Conservation (phyloP, 2,329 filamentous ascomycete species). For the Paracorniculantispora psalliotae region DNA sequence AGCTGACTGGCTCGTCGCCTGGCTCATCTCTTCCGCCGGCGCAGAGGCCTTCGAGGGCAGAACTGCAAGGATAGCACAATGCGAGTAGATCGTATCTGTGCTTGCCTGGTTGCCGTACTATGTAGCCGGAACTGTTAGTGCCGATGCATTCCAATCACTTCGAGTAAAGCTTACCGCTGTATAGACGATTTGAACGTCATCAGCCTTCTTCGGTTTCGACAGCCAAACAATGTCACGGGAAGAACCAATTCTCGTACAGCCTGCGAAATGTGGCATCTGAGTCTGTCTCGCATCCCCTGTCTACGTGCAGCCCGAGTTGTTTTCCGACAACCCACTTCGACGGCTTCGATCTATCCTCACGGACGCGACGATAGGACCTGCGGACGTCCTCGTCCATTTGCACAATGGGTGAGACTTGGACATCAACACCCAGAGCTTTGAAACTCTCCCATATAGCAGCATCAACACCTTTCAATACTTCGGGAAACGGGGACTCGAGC, state of each 20-base stretch:
- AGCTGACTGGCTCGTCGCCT: too few species aligned
- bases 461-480: slow-evolving; percentile 41
- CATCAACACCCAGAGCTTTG: neutral
- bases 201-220: neutral
- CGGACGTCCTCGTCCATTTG: neutral
- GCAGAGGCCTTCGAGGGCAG: neutral
- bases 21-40: too few species aligned
- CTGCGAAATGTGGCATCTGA: neutral
- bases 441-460: slow-evolving; percentile 27
- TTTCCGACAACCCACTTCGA: neutral
- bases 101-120: neutral
- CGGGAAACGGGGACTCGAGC: slow-evolving; percentile 23
- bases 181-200: neutral
- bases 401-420: neutral
- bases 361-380: too few species aligned
- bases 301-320: neutral
- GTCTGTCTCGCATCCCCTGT: neutral
- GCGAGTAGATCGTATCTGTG: neutral
- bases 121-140: neutral
- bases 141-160: neutral
- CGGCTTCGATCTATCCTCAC: neutral
- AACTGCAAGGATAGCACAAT: neutral
- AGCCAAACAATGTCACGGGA: neutral
- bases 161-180: neutral
- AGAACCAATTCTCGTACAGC: neutral